A percentile compares a stretch with the other conserved stretches of the same genome.
Evolutionary conservation across 73 alveolate genomes (phyloP).

Genomic region (Symbiodinium natans): DNA sequence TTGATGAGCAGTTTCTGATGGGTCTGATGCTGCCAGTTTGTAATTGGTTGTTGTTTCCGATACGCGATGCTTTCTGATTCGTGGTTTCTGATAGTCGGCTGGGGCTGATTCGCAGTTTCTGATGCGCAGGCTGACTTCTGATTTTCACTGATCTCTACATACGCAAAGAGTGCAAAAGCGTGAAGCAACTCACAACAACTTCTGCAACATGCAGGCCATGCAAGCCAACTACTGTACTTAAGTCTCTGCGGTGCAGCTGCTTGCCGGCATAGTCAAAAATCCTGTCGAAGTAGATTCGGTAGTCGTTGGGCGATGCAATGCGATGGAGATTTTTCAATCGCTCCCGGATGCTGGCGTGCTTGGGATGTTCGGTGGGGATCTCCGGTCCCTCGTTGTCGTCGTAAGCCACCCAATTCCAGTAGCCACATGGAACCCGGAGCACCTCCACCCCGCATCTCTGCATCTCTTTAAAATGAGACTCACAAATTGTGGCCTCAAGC

Average conservation of each 20-base stretch:
- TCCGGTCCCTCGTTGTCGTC: slow-evolving; percentile 52
- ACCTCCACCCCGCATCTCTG: slow-evolving; percentile 45
- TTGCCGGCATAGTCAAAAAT: slow-evolving; percentile 46
- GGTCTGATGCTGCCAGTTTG: too few relatives aligned
- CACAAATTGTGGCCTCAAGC: slow-evolving; percentile 81
- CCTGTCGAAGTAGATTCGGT: slow-evolving; percentile 45
- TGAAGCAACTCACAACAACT: too few relatives aligned
- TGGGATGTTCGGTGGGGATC: slow-evolving; percentile 20
- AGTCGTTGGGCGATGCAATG: slow-evolving; percentile 57
- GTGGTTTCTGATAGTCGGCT: too few relatives aligned
- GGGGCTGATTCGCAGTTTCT: too few relatives aligned
- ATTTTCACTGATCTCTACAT: too few relatives aligned
- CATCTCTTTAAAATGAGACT: slow-evolving; percentile 64
- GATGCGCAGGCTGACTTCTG: too few relatives aligned
- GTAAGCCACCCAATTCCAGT: slow-evolving; percentile 87
- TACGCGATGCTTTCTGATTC: too few relatives aligned
- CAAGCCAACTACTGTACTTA: neutral
- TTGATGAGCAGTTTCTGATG: too few relatives aligned
- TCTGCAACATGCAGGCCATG: too few relatives aligned
- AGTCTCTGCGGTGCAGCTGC: neutral
- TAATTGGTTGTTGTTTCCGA: too few relatives aligned
- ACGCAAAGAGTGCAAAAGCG: too few relatives aligned
- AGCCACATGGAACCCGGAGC: slow-evolving; percentile 79
- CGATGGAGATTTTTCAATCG: slow-evolving; percentile 46
- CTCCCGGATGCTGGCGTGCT: slow-evolving; percentile 8